Conservation (phyloP, 164 flowering plant genomes). For the Euptelea pleiosperma region DNA sequence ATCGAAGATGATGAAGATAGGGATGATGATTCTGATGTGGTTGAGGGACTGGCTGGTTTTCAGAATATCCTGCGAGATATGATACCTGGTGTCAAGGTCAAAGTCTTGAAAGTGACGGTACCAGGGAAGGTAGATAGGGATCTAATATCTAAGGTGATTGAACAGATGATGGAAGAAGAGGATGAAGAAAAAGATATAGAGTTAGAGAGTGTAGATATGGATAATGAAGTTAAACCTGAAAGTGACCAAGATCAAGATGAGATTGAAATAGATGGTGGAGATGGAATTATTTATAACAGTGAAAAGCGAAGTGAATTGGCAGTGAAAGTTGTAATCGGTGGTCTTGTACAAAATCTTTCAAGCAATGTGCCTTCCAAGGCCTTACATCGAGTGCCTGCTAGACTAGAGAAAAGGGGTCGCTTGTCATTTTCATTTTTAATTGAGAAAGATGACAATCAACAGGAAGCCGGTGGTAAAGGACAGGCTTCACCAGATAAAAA, state of each 20-base stretch:
- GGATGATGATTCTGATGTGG: slow-evolving; percentile 55
- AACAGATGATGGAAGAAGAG: slow-evolving; percentile 75
- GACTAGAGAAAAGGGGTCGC: slow-evolving; percentile 53
- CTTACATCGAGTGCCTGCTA: slow-evolving; percentile 73
- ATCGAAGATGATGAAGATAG: slow-evolving; percentile 51
- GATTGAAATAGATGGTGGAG: slow-evolving; percentile 40
- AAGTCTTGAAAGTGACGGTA: slow-evolving; percentile 63
- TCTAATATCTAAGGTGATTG: slow-evolving; percentile 64
- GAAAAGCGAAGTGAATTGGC: slow-evolving; percentile 49
- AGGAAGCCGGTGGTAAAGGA: slow-evolving; percentile 35
- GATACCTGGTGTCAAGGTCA: slow-evolving; percentile 84
- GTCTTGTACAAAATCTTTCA: slow-evolving; percentile 49
- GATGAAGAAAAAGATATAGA: slow-evolving; percentile 59
- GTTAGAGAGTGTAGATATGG: slow-evolving; percentile 42
- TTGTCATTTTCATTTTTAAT: slow-evolving; percentile 64
- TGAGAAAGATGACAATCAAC: slow-evolving; percentile 41
- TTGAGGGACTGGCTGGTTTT: slow-evolving; percentile 50
- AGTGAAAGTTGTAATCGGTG: slow-evolving; percentile 65
- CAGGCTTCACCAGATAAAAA: slow-evolving; percentile 33
- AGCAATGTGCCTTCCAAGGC: slow-evolving; percentile 33
- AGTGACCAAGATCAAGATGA: slow-evolving; percentile 46
- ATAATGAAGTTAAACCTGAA: slow-evolving; percentile 44
- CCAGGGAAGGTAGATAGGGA: slow-evolving; percentile 67
- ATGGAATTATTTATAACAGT: slow-evolving; percentile 25
- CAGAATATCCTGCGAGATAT: slow-evolving; percentile 63